These are phyloP conservation scores for Oenanthe javanica DNA, from an alignment of 140 eudicot genomes.

Conservation along the genomic window DNA sequence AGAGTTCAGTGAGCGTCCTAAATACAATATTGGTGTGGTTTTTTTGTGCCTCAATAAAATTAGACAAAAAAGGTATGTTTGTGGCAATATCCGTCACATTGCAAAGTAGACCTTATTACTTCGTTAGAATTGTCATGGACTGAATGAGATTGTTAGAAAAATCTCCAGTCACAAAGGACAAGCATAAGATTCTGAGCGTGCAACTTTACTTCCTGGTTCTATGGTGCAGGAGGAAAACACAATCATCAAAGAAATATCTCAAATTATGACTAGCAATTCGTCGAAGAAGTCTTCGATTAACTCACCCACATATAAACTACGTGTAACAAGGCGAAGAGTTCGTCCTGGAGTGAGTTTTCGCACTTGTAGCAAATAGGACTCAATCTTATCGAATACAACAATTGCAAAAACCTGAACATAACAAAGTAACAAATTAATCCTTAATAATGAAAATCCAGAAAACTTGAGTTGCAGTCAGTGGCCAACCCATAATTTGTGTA, in stretches of 20 bases:
- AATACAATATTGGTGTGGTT: no score
- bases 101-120: no score
- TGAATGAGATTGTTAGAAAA: background rate
- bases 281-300: background rate
- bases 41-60: no score
- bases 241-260: background rate
- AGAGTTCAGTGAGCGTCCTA: no score
- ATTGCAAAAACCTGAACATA: slow-evolving; percentile 30
- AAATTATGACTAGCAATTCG: background rate
- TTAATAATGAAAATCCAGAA: background rate
- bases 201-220: no score
- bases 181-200: background rate
- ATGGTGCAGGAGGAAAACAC: background rate
- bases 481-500: background rate
- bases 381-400: slow-evolving; percentile 34
- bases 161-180: background rate
- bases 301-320: slow-evolving; percentile 29
- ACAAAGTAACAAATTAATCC: background rate
- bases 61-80: no score
- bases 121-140: background rate
- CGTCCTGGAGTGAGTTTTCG: slow-evolving; percentile 22
- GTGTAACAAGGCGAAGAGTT: slow-evolving; percentile 25
- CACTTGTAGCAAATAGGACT: slow-evolving; percentile 15
- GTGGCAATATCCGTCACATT: no score
- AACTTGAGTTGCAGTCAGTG: background rate